These are phyloP conservation scores for Penicillium sp. DNA, from an alignment of 2,329 filamentous ascomycete genomes.

Conservation along the genomic window DNA sequence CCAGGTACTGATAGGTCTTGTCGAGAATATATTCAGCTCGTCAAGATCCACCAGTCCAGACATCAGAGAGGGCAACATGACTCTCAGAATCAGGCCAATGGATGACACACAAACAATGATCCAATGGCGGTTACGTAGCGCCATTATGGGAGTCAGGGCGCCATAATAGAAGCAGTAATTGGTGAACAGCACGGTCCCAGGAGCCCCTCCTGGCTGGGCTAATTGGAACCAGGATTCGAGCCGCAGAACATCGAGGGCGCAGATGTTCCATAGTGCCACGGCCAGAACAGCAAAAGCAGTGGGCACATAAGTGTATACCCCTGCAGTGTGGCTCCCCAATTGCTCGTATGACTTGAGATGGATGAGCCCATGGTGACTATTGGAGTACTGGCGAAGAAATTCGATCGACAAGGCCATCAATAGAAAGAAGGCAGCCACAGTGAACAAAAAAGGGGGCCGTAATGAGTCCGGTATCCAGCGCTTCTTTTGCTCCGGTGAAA, in stretches of 20 bases:
- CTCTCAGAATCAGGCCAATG: conserved; percentile 14
- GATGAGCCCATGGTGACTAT: conserved; percentile 10
- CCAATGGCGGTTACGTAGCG: conserved; percentile 22
- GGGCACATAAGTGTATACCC: conserved; percentile 15
- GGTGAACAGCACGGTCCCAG: conserved; percentile 18
- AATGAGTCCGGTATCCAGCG: conserved; percentile 14
- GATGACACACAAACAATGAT: conserved; percentile 14
- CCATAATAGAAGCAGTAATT: conserved; percentile 22
- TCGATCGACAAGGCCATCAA: conserved; percentile 10
- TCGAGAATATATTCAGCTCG: not conserved
- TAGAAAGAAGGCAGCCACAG: conserved; percentile 11
- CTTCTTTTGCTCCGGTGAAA: not conserved
- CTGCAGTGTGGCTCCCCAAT: conserved; percentile 1
- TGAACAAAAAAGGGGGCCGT: conserved; percentile 12
- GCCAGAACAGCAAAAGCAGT: conserved; percentile 16
- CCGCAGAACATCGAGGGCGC: conserved; percentile 19
- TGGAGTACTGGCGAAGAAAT: conserved; percentile 13
- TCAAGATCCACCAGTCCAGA: conserved; percentile 18
- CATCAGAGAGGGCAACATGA: conserved; percentile 16
- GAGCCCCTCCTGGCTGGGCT: conserved; percentile 7
- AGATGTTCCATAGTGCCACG: conserved; percentile 16
- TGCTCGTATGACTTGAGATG: conserved; percentile 10
- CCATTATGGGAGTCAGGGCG: conserved; percentile 15
- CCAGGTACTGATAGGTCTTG: conserved; percentile 11
- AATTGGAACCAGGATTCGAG: conserved; percentile 25